These are phyloP conservation scores for Purpureocillium lavendulum DNA, from an alignment of 2,329 filamentous ascomycete genomes.

Conservation along the genomic window DNA sequence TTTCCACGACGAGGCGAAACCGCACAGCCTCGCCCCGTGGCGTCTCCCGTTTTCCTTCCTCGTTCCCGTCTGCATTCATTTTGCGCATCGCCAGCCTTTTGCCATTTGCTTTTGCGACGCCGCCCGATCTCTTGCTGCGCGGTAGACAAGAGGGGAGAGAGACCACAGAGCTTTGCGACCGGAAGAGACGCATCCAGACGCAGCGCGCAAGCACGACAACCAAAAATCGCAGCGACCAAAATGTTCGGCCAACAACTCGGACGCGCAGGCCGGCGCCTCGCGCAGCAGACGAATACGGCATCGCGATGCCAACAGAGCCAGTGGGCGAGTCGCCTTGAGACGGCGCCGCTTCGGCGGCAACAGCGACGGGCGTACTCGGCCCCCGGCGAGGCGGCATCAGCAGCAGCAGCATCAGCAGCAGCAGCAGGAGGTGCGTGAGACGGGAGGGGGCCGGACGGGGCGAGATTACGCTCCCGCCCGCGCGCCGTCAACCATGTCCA, in stretches of 20 bases:
- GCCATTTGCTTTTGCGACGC: too few relatives aligned
- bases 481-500: too few relatives aligned
- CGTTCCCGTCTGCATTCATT: background rate
- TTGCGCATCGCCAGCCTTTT: too few relatives aligned
- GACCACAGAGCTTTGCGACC: too few relatives aligned
- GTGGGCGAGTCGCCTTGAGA: background rate
- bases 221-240: too few relatives aligned
- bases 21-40: background rate
- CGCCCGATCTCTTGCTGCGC: too few relatives aligned
- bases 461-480: too few relatives aligned
- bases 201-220: too few relatives aligned
- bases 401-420: background rate
- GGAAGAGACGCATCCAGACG: too few relatives aligned
- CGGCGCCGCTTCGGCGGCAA: background rate
- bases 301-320: background rate
- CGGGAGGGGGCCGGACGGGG: too few relatives aligned
- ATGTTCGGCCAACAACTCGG: conserved; percentile 16
- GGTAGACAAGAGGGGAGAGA: too few relatives aligned
- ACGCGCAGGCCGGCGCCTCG: conserved; percentile 14
- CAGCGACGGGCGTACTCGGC: conserved; percentile 3
- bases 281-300: conserved; percentile 9
- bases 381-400: background rate
- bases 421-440: background rate
- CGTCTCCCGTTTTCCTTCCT: background rate
- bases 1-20: background rate